These are phyloP conservation scores for Maudiozyma turicensis DNA, from an alignment of 805 yeast species.

Conservation along the genomic window DNA sequence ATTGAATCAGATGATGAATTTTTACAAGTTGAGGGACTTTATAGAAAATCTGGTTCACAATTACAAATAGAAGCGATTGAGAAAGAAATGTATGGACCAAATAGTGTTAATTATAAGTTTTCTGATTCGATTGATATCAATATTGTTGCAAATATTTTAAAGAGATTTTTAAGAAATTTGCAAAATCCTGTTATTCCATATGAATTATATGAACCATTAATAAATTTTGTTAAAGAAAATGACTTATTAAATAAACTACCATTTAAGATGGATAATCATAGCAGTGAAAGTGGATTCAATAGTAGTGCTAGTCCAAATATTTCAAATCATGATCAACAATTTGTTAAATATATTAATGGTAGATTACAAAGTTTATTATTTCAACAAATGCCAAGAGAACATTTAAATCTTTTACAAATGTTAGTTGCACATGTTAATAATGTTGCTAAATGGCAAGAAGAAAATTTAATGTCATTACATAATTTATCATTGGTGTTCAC, in stretches of 20 bases:
- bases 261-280: slow-evolving; percentile 1
- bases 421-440: slow-evolving; percentile 56
- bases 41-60: slow-evolving; percentile 79
- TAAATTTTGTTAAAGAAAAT: slow-evolving; percentile 39
- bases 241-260: slow-evolving; percentile 17
- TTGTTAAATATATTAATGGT: slow-evolving; percentile 22
- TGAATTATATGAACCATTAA: slow-evolving; percentile 55
- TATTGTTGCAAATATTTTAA: slow-evolving; percentile 79
- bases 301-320: too few relatives aligned
- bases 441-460: slow-evolving; percentile 42
- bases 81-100: slow-evolving; percentile 14
- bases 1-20: slow-evolving; percentile 60
- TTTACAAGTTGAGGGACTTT: slow-evolving; percentile 71
- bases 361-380: slow-evolving; percentile 2
- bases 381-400: slow-evolving; percentile 53
- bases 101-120: slow-evolving; percentile 17
- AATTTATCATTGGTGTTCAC: slow-evolving; percentile 90
- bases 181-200: slow-evolving; percentile 79
- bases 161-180: slow-evolving; percentile 74
- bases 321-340: slow-evolving; percentile 5
- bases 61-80: slow-evolving; percentile 34
- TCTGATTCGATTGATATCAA: slow-evolving; percentile 54
- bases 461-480: slow-evolving; percentile 73
- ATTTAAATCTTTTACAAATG: slow-evolving; percentile 44
- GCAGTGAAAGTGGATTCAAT: too few relatives aligned